Evolutionary conservation across 2,329 filamentous ascomycete genomes (phyloP).

Genomic region (Pseudogymnoascus sp.): DNA sequence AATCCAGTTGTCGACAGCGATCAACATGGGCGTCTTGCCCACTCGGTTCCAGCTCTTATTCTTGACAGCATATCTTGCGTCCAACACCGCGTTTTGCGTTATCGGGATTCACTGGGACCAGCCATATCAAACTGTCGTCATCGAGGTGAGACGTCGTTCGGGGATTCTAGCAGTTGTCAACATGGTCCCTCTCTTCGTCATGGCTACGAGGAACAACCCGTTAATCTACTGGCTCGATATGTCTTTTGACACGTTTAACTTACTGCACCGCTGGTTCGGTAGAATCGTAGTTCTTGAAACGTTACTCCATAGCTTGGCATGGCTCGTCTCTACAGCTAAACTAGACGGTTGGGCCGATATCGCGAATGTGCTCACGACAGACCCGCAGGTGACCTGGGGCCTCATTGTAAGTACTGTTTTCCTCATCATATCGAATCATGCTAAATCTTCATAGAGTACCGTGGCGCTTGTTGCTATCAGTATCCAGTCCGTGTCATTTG

Average conservation of each 20-base stretch:
- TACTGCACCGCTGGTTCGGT: slow-evolving; percentile 73
- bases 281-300: slow-evolving; percentile 65
- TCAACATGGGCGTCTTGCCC: slow-evolving; percentile 69
- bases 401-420: slow-evolving; percentile 12
- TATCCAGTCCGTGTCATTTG: slow-evolving; percentile 60
- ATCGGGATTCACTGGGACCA: slow-evolving; percentile 52
- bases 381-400: slow-evolving; percentile 9
- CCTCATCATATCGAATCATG: neutral
- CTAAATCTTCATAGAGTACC: slow-evolving; percentile 37
- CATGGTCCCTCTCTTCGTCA: slow-evolving; percentile 67
- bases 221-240: slow-evolving; percentile 63
- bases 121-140: slow-evolving; percentile 35
- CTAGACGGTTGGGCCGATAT: slow-evolving; percentile 38
- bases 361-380: neutral
- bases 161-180: slow-evolving; percentile 65
- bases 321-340: slow-evolving; percentile 37
- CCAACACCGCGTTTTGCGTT: slow-evolving; percentile 71
- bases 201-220: slow-evolving; percentile 71
- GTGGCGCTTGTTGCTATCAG: slow-evolving; percentile 53
- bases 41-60: slow-evolving; percentile 67
- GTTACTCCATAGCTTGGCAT: slow-evolving; percentile 56
- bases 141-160: slow-evolving; percentile 56
- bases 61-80: slow-evolving; percentile 55
- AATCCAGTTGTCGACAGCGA: slow-evolving; percentile 56
- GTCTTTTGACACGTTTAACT: slow-evolving; percentile 75